phyloP scores from a whole-genome alignment of 768 basidiomycete genomes.

The Podaxis sp. region DNA sequence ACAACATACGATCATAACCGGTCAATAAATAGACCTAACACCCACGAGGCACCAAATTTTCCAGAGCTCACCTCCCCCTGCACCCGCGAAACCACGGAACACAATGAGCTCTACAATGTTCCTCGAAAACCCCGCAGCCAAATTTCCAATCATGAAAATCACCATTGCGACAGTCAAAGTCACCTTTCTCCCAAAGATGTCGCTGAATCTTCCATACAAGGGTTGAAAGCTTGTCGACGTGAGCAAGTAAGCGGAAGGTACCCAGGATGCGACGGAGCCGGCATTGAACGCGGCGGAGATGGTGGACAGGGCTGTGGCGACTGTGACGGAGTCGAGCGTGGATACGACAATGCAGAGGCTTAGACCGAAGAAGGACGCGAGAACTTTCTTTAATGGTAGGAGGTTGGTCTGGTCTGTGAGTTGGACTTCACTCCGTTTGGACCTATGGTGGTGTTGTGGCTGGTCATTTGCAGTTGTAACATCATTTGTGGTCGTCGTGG shows the following conservation, averaged over 20 bases:
- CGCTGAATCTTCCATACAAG: conserved; percentile 60
- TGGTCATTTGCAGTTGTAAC: background rate
- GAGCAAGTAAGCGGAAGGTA: conserved; percentile 70
- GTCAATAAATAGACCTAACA: background rate
- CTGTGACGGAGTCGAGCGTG: conserved; percentile 68
- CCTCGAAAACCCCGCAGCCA: conserved; percentile 66
- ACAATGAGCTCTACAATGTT: conserved; percentile 68
- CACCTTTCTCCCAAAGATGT: conserved; percentile 67
- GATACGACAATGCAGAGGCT: conserved; percentile 62
- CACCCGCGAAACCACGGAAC: conserved; percentile 66
- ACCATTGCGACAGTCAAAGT: conserved; percentile 56
- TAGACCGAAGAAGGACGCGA: conserved; percentile 62
- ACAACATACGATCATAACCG: background rate
- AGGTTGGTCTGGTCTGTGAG: conserved; percentile 75
- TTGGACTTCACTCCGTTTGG: conserved; percentile 4
- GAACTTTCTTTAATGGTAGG: conserved; percentile 61
- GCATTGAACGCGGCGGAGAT: conserved; percentile 67
- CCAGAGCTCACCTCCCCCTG: conserved; percentile 51
- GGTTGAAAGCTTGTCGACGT: conserved; percentile 67
- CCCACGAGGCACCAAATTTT: background rate
- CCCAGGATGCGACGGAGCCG: conserved; percentile 65
- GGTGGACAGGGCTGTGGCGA: conserved; percentile 73
- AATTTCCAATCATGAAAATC: conserved; percentile 65
- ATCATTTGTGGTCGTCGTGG: background rate
- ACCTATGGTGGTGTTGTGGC: background rate